Conservation (phyloP, 179 eudicot genomes). For the Monotropa hypopitys region DNA sequence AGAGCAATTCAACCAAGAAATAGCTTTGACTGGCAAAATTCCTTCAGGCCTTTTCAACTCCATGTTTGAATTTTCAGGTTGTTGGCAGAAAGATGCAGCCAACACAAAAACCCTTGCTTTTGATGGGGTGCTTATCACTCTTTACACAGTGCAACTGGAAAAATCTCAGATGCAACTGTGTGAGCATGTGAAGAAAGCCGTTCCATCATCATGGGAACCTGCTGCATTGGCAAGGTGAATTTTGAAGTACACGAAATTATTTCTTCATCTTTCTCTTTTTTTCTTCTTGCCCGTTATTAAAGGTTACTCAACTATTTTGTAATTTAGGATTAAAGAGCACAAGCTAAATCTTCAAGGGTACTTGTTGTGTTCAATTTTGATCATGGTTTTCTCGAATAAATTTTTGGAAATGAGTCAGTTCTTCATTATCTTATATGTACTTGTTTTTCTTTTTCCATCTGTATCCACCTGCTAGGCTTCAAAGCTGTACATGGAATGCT, state of each 20-base stretch:
- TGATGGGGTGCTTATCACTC: slow-evolving; percentile 80
- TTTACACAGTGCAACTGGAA: slow-evolving; percentile 74
- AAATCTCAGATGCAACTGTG: slow-evolving; percentile 65
- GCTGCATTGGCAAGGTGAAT: slow-evolving; percentile 78
- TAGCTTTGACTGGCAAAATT: slow-evolving; percentile 82
- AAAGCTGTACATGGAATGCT: background rate
- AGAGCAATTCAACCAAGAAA: slow-evolving; percentile 80
- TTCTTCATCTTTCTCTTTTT: background rate
- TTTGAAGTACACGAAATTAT: slow-evolving; percentile 4
- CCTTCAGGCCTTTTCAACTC: slow-evolving; percentile 88
- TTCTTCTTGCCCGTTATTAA: background rate
- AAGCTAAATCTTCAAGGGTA: background rate
- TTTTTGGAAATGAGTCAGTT: background rate
- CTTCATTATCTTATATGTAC: background rate
- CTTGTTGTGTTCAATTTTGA: slow-evolving; percentile 1
- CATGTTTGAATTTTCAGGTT: slow-evolving; percentile 85
- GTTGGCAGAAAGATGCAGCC: slow-evolving; percentile 94
- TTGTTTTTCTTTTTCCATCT: background rate
- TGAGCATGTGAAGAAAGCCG: slow-evolving; percentile 79
- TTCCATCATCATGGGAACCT: slow-evolving; percentile 97
- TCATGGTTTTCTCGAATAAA: background rate
- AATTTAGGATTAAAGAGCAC: background rate
- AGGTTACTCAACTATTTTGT: background rate
- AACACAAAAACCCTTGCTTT: slow-evolving; percentile 76
- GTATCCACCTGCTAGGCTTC: background rate